Evolutionary conservation across 2,329 filamentous ascomycete species (phyloP).

Genomic region (Emmonsiellopsis sp.): DNA sequence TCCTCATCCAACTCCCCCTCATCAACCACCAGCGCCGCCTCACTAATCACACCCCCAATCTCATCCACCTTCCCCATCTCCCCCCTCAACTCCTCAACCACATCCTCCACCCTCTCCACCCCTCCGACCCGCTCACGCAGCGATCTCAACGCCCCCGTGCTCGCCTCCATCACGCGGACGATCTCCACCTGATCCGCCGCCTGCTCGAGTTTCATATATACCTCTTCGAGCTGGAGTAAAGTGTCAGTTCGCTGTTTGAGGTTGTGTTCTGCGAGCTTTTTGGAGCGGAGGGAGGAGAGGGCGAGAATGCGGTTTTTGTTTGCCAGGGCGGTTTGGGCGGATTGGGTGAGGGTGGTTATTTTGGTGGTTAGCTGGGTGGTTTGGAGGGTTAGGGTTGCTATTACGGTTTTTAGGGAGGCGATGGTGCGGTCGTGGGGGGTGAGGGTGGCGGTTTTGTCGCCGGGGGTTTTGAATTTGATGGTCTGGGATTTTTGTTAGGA

Average conservation of each 20-base stretch:
- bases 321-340: slow-evolving; percentile 60
- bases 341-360: slow-evolving; percentile 37
- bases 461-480: slow-evolving; percentile 60
- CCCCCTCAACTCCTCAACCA: slow-evolving; percentile 65
- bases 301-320: slow-evolving; percentile 67
- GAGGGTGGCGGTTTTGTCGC: slow-evolving; percentile 44
- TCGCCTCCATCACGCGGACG: slow-evolving; percentile 71
- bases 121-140: slow-evolving; percentile 73
- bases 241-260: slow-evolving; percentile 63
- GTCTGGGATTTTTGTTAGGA: slow-evolving; percentile 42
- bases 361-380: slow-evolving; percentile 54
- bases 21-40: slow-evolving; percentile 52
- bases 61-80: slow-evolving; percentile 79
- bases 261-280: slow-evolving; percentile 69
- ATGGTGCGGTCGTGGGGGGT: slow-evolving; percentile 73
- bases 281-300: slow-evolving; percentile 67
- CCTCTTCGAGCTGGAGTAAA: slow-evolving; percentile 71
- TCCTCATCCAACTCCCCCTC: slow-evolving; percentile 83
- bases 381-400: slow-evolving; percentile 55
- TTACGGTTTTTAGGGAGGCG: slow-evolving; percentile 67
- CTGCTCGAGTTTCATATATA: slow-evolving; percentile 74
- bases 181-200: slow-evolving; percentile 77
- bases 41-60: slow-evolving; percentile 65
- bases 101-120: slow-evolving; percentile 61
- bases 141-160: slow-evolving; percentile 58